Evolutionary conservation across 2,329 filamentous ascomycete genomes (phyloP), one percentile per base, ranked within the genome.

Genomic region (Exophiala mesophila): DNA sequence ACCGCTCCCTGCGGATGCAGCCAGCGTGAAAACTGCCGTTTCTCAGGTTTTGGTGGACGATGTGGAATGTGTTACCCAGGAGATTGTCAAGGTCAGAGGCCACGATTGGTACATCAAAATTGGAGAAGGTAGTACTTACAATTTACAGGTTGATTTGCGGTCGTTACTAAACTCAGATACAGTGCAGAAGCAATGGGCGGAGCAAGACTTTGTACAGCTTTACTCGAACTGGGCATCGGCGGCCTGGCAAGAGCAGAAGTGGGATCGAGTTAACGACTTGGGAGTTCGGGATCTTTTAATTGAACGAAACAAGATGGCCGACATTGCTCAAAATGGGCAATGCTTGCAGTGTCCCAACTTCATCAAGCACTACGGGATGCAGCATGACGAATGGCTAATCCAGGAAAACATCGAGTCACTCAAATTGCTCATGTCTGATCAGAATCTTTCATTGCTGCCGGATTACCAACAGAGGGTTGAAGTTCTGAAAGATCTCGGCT

Each of bases 381-480:
- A 89, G 58, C 88, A 98, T 59, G 88, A 96, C 59, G 86, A 96
- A 65, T 97, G 90, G 88, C 76, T 94, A 34, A 88, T 98, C 63
- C 87, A 92, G 62, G 88, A 95, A 62, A 89, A 94, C 56, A 96
- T 98, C 55, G 78, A 82, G 10, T 82, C 89, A 48, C 73, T 98
- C 45, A 87, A 89, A 48, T 83, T 88, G 59, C 74, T 90, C 19
- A 88, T 97, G 67, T 96, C 92, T 1, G 88, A 97, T 62, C 90
- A 97, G 62, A 97, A 97, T 59, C 78, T 98, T 2, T 89, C 96
- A 59, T 77, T 98, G 3, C 77, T 98, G 7, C 92, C 92, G 0
- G 92, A 98, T 65, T 98, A 98, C 60, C 86, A 97, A 60, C 92
- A 97, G 66, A 83, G 92, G 36, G 87, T 97, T 26, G 80, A 84